Evolutionary conservation across 495 filamentous ascomycete genomes (phyloP).

Genomic region (Penicillium flavigenum): DNA sequence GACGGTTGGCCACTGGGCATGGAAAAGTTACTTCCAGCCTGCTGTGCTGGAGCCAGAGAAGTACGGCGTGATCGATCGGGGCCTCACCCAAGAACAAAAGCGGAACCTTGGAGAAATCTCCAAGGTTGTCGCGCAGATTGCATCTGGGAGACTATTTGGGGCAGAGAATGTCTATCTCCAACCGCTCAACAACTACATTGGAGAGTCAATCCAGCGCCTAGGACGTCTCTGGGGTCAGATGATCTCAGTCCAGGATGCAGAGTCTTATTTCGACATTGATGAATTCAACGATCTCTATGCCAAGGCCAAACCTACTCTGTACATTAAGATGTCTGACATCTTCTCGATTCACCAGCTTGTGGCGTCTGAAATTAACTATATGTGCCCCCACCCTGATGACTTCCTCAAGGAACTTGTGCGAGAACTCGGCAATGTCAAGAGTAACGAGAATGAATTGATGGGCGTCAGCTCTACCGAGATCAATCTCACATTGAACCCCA

Average conservation of each 20-base stretch:
- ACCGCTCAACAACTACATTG: slow-evolving; percentile 86
- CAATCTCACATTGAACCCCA: slow-evolving; percentile 84
- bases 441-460: slow-evolving; percentile 89
- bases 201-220: slow-evolving; percentile 79
- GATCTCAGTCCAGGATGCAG: slow-evolving; percentile 79
- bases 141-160: slow-evolving; percentile 81
- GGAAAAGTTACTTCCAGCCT: slow-evolving; percentile 90
- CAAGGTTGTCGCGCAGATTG: slow-evolving; percentile 86
- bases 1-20: slow-evolving; percentile 84
- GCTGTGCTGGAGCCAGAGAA: slow-evolving; percentile 83
- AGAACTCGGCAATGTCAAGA: slow-evolving; percentile 92
- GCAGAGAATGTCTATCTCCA: slow-evolving; percentile 94
- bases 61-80: slow-evolving; percentile 83
- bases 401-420: slow-evolving; percentile 86
- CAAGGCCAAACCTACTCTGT: slow-evolving; percentile 91
- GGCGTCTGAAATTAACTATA: slow-evolving; percentile 67
- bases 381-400: slow-evolving; percentile 81
- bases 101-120: slow-evolving; percentile 86
- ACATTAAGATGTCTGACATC: slow-evolving; percentile 97
- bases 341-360: slow-evolving; percentile 93
- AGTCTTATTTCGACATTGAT: slow-evolving; percentile 94
- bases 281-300: slow-evolving; percentile 98
- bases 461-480: slow-evolving; percentile 88
- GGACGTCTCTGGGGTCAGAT: slow-evolving; percentile 72
- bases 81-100: slow-evolving; percentile 86